Percentiles rank a stretch among this genome's conserved stretches.
phyloP scores from a whole-genome alignment of 2,329 filamentous ascomycete species.

The Fonsecaea nubica region DNA sequence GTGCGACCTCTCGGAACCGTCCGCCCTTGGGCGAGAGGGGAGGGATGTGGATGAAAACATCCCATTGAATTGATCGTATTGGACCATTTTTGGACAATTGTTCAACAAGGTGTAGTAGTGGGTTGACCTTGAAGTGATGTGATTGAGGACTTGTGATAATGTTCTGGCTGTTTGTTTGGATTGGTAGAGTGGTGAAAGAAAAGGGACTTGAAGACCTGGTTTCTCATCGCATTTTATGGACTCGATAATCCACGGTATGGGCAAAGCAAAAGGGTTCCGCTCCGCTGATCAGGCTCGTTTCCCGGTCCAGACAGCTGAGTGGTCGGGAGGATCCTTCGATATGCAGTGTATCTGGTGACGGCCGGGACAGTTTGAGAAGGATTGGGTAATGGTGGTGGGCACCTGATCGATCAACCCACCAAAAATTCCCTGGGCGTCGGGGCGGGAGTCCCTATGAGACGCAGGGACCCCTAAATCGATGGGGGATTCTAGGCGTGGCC shows the following conservation, averaged over 20 bases:
- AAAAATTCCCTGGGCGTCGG: neutral
- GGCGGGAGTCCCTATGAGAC: neutral
- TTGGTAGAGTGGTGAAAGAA: constrained; percentile 22
- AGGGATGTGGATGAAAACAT: constrained; percentile 23
- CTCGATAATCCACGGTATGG: constrained; percentile 13
- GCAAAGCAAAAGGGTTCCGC: constrained; percentile 20
- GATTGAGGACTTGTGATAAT: constrained; percentile 17
- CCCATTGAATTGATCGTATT: constrained; percentile 33
- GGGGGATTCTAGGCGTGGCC: neutral
- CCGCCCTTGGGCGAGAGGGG: constrained; percentile 23
- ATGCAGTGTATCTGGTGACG: constrained; percentile 17
- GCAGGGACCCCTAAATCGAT: neutral
- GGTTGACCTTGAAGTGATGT: constrained; percentile 7
- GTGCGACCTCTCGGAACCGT: constrained; percentile 13
- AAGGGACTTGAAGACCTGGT: neutral
- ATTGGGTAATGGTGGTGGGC: neutral
- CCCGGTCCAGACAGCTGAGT: constrained; percentile 1
- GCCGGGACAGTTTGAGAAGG: constrained; percentile 2
- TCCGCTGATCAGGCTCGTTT: constrained; percentile 20
- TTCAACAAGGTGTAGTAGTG: neutral
- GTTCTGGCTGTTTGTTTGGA: constrained; percentile 23
- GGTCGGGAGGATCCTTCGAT: constrained; percentile 4
- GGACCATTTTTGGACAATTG: constrained; percentile 25
- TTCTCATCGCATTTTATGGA: constrained; percentile 22
- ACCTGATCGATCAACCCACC: constrained; percentile 14